Evolutionary conservation across 345 rosid species (phyloP).

Genomic region (Microthlaspi erraticum): DNA sequence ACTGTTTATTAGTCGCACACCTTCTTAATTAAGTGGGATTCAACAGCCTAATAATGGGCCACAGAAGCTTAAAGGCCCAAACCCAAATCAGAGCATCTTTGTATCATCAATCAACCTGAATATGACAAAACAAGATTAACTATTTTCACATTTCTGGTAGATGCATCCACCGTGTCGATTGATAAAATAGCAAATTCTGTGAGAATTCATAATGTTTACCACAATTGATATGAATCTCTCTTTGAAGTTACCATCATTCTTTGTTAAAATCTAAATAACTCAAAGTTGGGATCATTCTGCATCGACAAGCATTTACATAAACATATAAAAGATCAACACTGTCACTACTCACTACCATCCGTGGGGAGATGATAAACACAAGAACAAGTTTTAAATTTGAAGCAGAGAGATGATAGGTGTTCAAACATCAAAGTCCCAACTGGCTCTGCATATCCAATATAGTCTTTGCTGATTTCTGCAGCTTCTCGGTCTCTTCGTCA

Average conservation of each 20-base stretch:
- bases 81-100: background rate
- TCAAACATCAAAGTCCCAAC: slow-evolving; percentile 52
- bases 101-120: no score
- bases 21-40: no score
- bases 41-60: no score
- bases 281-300: background rate
- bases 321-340: slow-evolving; percentile 13
- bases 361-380: no score
- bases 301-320: slow-evolving; percentile 26
- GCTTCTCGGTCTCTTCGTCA: slow-evolving; percentile 63
- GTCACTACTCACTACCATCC: background rate
- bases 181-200: background rate
- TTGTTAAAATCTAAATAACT: background rate
- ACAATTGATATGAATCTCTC: background rate
- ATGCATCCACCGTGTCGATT: background rate
- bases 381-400: background rate
- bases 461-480: slow-evolving; percentile 72
- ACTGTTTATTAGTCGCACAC: no score
- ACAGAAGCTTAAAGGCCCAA: no score
- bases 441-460: slow-evolving; percentile 73
- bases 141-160: background rate
- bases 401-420: background rate
- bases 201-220: no score
- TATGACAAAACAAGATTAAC: background rate
- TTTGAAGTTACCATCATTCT: background rate